Evolutionary conservation across 2,329 filamentous ascomycete genomes (phyloP).

Genomic region (Claviceps pazoutovae): DNA sequence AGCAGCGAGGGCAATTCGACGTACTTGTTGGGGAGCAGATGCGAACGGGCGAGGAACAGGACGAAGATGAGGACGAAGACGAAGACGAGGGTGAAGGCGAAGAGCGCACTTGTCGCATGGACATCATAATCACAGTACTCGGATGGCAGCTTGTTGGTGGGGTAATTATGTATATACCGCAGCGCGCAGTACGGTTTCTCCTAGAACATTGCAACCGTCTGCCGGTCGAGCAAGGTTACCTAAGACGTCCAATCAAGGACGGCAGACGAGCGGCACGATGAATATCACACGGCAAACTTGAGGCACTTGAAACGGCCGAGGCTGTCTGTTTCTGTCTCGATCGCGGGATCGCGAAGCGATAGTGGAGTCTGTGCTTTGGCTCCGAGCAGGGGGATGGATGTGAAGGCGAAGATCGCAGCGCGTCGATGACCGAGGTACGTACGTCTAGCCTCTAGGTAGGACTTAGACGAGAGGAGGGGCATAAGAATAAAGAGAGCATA

Average conservation of each 20-base stretch:
- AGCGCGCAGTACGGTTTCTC: slow-evolving; percentile 21
- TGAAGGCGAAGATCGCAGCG: too few relatives aligned
- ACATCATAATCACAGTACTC: slow-evolving; percentile 37
- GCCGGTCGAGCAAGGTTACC: slow-evolving; percentile 7
- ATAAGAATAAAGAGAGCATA: too few relatives aligned
- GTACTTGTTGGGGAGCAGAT: slow-evolving; percentile 44
- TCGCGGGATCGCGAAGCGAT: not conserved
- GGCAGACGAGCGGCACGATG: not conserved
- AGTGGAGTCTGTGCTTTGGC: not conserved
- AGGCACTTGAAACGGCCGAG: not conserved
- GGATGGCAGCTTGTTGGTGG: slow-evolving; percentile 15
- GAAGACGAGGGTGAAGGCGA: not conserved
- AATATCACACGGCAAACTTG: not conserved
- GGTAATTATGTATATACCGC: slow-evolving; percentile 4
- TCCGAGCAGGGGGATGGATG: not conserved
- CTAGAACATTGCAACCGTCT: slow-evolving; percentile 10
- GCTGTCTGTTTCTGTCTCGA: not conserved
- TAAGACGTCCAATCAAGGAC: not conserved
- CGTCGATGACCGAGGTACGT: too few relatives aligned
- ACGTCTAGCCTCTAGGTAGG: too few relatives aligned
- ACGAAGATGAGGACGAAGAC: not conserved
- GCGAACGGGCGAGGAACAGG: slow-evolving; percentile 38
- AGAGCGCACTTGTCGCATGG: slow-evolving; percentile 48
- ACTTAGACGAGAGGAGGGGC: too few relatives aligned
- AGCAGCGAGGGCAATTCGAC: slow-evolving; percentile 19